phyloP scores from a whole-genome alignment of 2,329 filamentous ascomycete species.

The Sporothrix mexicana region DNA sequence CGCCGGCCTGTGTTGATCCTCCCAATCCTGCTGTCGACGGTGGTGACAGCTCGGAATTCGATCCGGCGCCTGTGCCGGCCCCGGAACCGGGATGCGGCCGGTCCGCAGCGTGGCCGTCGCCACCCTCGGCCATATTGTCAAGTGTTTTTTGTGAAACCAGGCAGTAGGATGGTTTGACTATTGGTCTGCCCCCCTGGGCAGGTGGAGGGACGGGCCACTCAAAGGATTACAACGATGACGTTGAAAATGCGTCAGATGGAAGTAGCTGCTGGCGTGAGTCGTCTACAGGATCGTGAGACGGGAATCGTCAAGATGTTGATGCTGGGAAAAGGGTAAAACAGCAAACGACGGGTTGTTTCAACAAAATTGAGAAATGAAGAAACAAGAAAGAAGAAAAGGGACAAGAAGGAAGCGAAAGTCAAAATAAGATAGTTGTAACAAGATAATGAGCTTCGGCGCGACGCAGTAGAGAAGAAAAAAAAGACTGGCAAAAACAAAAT shows the following conservation, averaged over 20 bases:
- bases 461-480: not conserved
- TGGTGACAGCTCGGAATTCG: not conserved
- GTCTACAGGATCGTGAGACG: not conserved
- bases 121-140: constrained; percentile 23
- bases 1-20: constrained; percentile 23
- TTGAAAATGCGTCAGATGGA: not conserved
- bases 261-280: not conserved
- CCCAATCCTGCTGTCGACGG: constrained; percentile 7
- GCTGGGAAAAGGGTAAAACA: not conserved
- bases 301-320: not conserved
- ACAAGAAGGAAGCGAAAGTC: not conserved
- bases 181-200: too few relatives aligned
- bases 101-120: constrained; percentile 15
- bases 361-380: not conserved
- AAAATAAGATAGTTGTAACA: not conserved
- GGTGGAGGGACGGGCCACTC: not conserved
- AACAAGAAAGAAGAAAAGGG: not conserved
- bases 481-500: not conserved
- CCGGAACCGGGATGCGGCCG: not conserved
- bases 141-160: too few relatives aligned
- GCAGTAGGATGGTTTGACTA: too few relatives aligned
- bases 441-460: not conserved
- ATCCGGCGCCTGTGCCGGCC: not conserved
- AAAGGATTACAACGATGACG: not conserved
- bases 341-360: not conserved